Evolutionary conservation across 257 asterid species (phyloP), one percentile per base, ranked within the genome.

Genomic region (Nicotiana noctiflora): DNA sequence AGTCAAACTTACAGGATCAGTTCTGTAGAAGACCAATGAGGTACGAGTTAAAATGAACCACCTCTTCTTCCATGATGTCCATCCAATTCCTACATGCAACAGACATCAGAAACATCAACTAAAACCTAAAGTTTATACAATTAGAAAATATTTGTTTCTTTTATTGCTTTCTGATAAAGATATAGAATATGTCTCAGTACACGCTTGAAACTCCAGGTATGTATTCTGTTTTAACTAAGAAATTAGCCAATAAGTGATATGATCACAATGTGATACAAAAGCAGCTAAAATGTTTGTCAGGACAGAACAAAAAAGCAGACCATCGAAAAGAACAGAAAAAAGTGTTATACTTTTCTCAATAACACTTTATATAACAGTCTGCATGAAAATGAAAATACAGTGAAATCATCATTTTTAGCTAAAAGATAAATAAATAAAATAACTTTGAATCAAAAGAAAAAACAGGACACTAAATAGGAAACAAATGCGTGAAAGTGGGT

Each of bases 51-150:
- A 86, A 86, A 96, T 87, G 83, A 96, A 96, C 99, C 99, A 96
- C 89, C 98, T 92, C 87, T 96, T 96, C 91, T 96, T 96, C 99
- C 99, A 96, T 76, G 99, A 96, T 49, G 99, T 96, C 99, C 99
- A 96, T 84, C 99, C 99, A 82, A 96, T 94, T 86, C 99, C 99
- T 96, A 85, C 82, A 83, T 64, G 79, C 31, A 64, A 44, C 53
- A 32, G 52, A 77, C 40, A 40, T 3, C 49, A 85, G 77, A 84
- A 17, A 13, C 44, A 63, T 84, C 82, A 83, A 59, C 61, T 25
- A 49, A 72, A 23, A 14, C 61, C 15, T 17, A 21, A 44, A 49
- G 51, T 74, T 23, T 49, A 49, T 25, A 74, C 79, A 49, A 74
- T 32, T 74, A 21, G 23, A 46, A 21, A 21, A 23, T 21, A 19